Base-by-base conservation (phyloP, 371 early-diverging fungal species). In the Massospora cicadina region DNA sequence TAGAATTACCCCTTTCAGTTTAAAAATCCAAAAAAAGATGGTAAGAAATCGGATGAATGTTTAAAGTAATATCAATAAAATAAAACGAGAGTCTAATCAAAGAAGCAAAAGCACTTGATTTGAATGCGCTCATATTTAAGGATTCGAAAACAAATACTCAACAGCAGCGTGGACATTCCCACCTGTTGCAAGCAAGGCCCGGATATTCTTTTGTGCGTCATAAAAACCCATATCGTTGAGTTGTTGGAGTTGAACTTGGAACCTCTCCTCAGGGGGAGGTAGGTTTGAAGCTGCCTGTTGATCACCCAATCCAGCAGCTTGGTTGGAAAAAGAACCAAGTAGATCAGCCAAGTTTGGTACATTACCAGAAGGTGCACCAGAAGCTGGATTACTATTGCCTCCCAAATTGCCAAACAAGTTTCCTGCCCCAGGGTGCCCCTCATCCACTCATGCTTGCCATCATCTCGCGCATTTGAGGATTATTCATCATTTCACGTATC, bases 221-320 rank as follows among this genome's bases (percentile, higher is more conserved):
- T 80, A 88, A 72, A 98, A 92, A 2, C 98, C 98, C 98, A 98
- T 98, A 55, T 96, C 98, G 68, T 84, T 87, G 65, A 98, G 75
- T 74, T 95, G 95, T 71, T 83, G 81, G 60, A 98, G 79, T 72
- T 98, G 94, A 24, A 80, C 82, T 68, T 85, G 83, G 74, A 82
- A 98, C 26, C 92, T 81, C 70, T 91, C 93, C 75, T 94, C 96
- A 27, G 90, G 90, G 53, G 94, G 85, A 65, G 79, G 77, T 65
- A 68, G 74, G 32, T 63, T 74, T 43, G 72, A 75, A 64, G 75
- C 69, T 2, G 77, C 73, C 61, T 70, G 71, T 2, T 69, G 68
- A 3, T 32, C 75, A 7, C 77, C 75, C 28, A 77, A 74, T 24
- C 66, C 72, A 12, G 63, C 68, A 53, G 70, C 66, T 33, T 67